Evolutionary conservation across 2,329 filamentous ascomycete species (phyloP).

Genomic region (Aspergillus texensis): DNA sequence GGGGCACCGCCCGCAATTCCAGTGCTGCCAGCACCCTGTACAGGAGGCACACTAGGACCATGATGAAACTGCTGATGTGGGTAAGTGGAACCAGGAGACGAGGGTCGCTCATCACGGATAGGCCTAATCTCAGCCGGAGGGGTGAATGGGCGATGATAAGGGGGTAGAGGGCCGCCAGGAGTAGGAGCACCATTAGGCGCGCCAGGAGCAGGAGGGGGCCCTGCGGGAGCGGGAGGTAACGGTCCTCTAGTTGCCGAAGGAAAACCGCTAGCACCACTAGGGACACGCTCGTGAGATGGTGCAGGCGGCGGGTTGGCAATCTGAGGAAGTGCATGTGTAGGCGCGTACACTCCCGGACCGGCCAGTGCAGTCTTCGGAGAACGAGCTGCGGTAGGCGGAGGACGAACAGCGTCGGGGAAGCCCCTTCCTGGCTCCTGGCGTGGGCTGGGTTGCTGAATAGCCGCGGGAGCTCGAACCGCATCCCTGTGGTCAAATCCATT

Average conservation of each 20-base stretch:
- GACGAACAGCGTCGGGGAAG: slow-evolving; percentile 68
- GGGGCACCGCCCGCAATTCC: slow-evolving; percentile 71
- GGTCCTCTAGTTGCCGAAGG: slow-evolving; percentile 43
- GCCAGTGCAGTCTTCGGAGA: slow-evolving; percentile 63
- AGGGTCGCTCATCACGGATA: slow-evolving; percentile 79
- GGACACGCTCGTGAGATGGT: slow-evolving; percentile 43
- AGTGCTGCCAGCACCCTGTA: slow-evolving; percentile 38
- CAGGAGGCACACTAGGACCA: slow-evolving; percentile 64
- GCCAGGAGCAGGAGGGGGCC: slow-evolving; percentile 48
- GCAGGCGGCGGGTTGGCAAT: slow-evolving; percentile 51
- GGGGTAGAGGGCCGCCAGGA: slow-evolving; percentile 63
- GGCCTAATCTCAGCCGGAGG: slow-evolving; percentile 82
- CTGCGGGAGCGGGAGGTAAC: slow-evolving; percentile 46
- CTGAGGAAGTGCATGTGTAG: slow-evolving; percentile 55
- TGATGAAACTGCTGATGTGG: slow-evolving; percentile 79
- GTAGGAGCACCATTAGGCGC: slow-evolving; percentile 58
- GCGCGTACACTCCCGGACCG: slow-evolving; percentile 54
- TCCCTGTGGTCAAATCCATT: slow-evolving; percentile 85
- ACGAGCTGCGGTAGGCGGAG: slow-evolving; percentile 54
- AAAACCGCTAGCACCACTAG: slow-evolving; percentile 33
- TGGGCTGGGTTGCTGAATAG: slow-evolving; percentile 74
- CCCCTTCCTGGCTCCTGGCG: slow-evolving; percentile 70
- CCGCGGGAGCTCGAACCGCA: slow-evolving; percentile 67
- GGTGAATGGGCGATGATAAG: slow-evolving; percentile 74
- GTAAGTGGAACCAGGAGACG: slow-evolving; percentile 89